Conservation (phyloP, 163 green algal genomes). For the Botryococcus braunii region DNA sequence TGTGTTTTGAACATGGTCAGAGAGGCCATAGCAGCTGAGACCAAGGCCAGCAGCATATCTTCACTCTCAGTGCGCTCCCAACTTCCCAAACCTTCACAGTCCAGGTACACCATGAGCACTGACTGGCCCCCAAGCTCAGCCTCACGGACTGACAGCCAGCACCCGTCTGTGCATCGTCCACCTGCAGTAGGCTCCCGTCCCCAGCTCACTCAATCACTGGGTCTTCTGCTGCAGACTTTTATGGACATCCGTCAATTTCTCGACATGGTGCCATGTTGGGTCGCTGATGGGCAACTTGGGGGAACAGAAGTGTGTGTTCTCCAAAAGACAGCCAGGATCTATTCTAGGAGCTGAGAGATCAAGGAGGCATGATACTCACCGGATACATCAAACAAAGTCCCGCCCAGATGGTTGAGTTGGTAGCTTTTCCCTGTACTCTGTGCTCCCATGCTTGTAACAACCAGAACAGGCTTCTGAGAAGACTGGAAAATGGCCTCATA, state of each 20-base stretch:
- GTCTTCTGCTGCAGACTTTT: no score
- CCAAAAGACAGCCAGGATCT: no score
- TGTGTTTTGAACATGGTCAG: slow-evolving; percentile 17
- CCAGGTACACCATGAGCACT: slow-evolving; percentile 7
- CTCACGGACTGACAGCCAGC: no score
- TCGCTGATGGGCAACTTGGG: no score
- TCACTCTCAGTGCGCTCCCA: slow-evolving; percentile 10
- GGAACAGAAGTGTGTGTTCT: no score
- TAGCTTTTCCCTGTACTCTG: slow-evolving; percentile 18
- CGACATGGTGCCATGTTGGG: no score
- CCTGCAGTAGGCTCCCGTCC: no score
- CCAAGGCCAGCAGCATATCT: slow-evolving; percentile 12
- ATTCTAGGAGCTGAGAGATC: no score
- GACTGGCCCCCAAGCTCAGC: background rate
- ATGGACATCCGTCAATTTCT: no score
- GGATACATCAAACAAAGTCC: slow-evolving; percentile 11
- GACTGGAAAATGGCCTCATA: slow-evolving; percentile 8
- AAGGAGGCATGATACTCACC: slow-evolving; percentile 1
- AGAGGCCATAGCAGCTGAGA: slow-evolving; percentile 6
- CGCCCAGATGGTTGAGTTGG: slow-evolving; percentile 18
- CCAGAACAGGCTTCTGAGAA: slow-evolving; percentile 6
- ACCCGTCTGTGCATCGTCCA: no score
- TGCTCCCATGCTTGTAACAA: slow-evolving; percentile 8
- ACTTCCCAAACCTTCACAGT: slow-evolving; percentile 12
- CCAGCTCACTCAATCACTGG: no score